Conservation (phyloP, 169 alveolate species). For the Neospora caninum region DNA sequence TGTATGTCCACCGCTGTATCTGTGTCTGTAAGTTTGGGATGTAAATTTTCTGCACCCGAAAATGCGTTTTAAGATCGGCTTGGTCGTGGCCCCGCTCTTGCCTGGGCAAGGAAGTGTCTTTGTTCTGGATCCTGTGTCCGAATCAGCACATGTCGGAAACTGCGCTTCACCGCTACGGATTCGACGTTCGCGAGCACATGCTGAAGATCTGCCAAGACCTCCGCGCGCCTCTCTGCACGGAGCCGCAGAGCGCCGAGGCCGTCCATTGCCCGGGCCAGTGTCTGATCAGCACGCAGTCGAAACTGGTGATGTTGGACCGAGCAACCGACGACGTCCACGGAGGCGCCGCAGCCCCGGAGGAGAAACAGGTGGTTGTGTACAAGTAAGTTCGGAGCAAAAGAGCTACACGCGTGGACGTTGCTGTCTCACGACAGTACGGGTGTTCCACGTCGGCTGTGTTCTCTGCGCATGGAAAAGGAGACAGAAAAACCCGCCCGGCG, state of each 20-base stretch:
- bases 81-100: no score
- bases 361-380: slow-evolving; percentile 67
- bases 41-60: no score
- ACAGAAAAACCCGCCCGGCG: no score
- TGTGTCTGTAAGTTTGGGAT: no score
- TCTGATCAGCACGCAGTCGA: slow-evolving; percentile 72
- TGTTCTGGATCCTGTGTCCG: no score
- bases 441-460: no score
- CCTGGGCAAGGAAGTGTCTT: no score
- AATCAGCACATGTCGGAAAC: slow-evolving; percentile 63
- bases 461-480: no score
- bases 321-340: slow-evolving; percentile 25
- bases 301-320: slow-evolving; percentile 64
- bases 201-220: slow-evolving; percentile 72
- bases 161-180: slow-evolving; percentile 63
- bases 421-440: no score
- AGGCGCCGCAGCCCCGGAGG: slow-evolving; percentile 4
- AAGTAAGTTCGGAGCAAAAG: slow-evolving; percentile 54
- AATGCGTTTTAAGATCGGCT: no score
- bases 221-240: slow-evolving; percentile 70
- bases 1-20: not conserved
- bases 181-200: slow-evolving; percentile 65
- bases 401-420: no score
- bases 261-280: slow-evolving; percentile 77
- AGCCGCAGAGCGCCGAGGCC: slow-evolving; percentile 66